Evolutionary conservation across 345 rosid genomes (phyloP), one percentile per base, ranked within the genome.

Genomic region (Aquilaria yunnanensis): DNA sequence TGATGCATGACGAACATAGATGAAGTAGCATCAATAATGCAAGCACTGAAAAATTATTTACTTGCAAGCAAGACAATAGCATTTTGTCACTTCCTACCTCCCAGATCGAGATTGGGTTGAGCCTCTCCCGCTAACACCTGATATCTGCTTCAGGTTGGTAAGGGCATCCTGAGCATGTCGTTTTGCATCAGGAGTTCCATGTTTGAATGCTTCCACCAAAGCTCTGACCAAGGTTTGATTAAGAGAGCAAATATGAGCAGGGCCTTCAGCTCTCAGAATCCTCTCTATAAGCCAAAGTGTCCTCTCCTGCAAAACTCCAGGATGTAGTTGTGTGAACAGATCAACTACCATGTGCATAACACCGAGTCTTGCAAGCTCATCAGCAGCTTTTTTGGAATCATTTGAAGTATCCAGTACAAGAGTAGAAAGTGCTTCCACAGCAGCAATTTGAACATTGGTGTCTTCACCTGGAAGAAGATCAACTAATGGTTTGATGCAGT

Each of bases 61-160:
- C 43, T 37, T 37, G 23, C 23, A 16, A 16, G 23, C 23, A 16
- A 16, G 0, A 16, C 23, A 0, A 16, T 16, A 16, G 23, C 23
- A 16, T 16, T 16, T 16, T 16, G 23, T 16, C 23, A 16, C 12
- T 47, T 51, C 59, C 62, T 72, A 76, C 72, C 69, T 74, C 56
- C 51, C 7, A 12, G 66, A 60, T n/a, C 48, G 62, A 47, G 59
- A 34, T 67, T 80, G 77, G 52, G 54, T 69, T 5, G 79, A 69
- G 46, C 61, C 56, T 32, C 32, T 71, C 32, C 75, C 69, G 12
- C 77, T 66, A 45, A 69, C 51, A 1, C 66, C 77, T 4, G 79
- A 72, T 64, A 72, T 9, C 70, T 74, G 79, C 69, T 72, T 77
- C 46, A 77, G 77, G 63, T 62, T 72, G 57, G 84, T 80, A n/a